phyloP scores from a whole-genome alignment of 352 stramenopile species.

The Halophytophthora batemanensis region DNA sequence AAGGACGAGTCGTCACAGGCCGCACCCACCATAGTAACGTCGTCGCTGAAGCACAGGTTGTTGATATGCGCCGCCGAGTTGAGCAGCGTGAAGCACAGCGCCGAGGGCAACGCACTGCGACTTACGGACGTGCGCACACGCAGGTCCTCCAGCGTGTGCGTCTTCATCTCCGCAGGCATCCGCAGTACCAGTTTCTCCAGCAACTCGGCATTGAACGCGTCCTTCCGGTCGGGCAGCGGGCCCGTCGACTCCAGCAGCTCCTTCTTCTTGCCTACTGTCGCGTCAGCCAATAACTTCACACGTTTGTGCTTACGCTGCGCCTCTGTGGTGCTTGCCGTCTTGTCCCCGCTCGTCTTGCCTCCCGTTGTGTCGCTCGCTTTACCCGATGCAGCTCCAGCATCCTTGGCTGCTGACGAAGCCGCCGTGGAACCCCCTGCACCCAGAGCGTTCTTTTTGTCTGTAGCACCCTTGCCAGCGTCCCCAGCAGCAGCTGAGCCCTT shows the following conservation, averaged over 20 bases:
- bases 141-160: conserved; percentile 62
- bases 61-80: conserved; percentile 80
- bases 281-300: conserved; percentile 36
- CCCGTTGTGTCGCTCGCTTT: conserved; percentile 48
- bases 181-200: conserved; percentile 81
- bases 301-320: conserved; percentile 63
- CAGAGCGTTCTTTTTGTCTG: conserved; percentile 44
- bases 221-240: conserved; percentile 66
- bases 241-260: conserved; percentile 52
- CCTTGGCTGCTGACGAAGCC: not conserved
- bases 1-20: conserved; percentile 74
- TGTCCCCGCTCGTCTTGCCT: conserved; percentile 7
- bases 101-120: conserved; percentile 53
- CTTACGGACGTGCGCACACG: conserved; percentile 48
- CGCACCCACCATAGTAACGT: conserved; percentile 72
- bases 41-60: conserved; percentile 80
- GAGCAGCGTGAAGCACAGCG: conserved; percentile 75
- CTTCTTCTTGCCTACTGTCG: conserved; percentile 36
- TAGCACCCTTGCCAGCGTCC: conserved; percentile 1
- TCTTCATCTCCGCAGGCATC: conserved; percentile 60
- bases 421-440: conserved; percentile 20
- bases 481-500: conserved; percentile 12
- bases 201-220: conserved; percentile 64
- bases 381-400: conserved; percentile 3
- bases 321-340: conserved; percentile 15